These are phyloP conservation scores for Stenogyne calaminthoides DNA, from an alignment of 305 asterid genomes.

Conservation along the genomic window DNA sequence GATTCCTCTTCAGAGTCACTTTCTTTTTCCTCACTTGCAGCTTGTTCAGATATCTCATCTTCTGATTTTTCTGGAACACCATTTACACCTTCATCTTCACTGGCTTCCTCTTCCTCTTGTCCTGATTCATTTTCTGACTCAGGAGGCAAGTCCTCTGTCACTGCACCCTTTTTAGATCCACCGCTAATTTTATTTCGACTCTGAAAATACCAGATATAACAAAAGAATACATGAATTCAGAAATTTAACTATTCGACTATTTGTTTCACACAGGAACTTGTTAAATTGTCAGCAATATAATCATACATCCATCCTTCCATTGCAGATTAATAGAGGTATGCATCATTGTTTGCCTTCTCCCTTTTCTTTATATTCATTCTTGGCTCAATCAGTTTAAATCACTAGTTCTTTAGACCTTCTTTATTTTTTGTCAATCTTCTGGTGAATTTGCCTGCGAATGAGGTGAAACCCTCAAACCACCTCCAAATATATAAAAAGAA, in stretches of 20 bases:
- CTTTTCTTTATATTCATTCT: not conserved
- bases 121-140: conserved; percentile 67
- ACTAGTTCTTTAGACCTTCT: conserved; percentile 1
- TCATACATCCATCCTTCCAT: conserved; percentile 6
- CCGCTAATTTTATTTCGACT: conserved; percentile 48
- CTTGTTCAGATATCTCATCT: conserved; percentile 68
- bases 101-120: conserved; percentile 37
- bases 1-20: conserved; percentile 30
- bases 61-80: conserved; percentile 58
- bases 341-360: conserved; percentile 43
- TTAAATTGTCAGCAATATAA: not conserved
- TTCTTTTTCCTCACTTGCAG: conserved; percentile 37
- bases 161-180: conserved; percentile 54
- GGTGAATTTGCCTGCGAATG: not conserved
- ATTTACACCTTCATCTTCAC: conserved; percentile 39
- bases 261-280: conserved; percentile 12
- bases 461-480: not conserved
- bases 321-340: conserved; percentile 20
- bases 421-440: not conserved
- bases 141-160: conserved; percentile 36
- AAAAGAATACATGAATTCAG: not conserved
- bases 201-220: conserved; percentile 40
- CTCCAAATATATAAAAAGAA: no score
- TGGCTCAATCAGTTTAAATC: not conserved
- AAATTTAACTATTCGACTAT: not conserved